Evolutionary conservation across 2,329 filamentous ascomycete genomes (phyloP).

Genomic region (Trichophyton rubrum): DNA sequence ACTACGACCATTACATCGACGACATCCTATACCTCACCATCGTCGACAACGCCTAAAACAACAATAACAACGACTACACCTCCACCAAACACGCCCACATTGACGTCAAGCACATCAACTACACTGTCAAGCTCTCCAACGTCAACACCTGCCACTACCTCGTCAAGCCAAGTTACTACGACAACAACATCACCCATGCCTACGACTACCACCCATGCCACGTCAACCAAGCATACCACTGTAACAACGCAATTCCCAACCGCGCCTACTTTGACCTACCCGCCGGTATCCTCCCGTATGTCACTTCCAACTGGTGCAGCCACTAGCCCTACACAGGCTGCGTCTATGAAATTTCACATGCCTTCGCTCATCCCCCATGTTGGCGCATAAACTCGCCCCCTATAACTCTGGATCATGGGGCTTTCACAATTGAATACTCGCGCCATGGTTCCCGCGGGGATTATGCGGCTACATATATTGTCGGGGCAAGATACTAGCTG

Average conservation of each 20-base stretch:
- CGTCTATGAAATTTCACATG: not conserved
- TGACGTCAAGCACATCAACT: not conserved
- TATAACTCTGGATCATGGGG: not conserved
- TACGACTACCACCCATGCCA: not conserved
- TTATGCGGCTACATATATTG: not conserved
- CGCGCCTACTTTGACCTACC: not conserved
- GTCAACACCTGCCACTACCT: not conserved
- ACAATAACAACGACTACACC: not conserved
- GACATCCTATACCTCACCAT: not conserved
- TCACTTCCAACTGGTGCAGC: not conserved
- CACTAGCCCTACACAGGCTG: not conserved
- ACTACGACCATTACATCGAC: conserved; percentile 4
- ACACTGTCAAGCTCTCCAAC: not conserved
- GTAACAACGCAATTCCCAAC: not conserved
- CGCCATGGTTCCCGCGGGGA: not conserved
- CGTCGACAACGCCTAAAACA: not conserved
- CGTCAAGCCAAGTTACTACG: not conserved
- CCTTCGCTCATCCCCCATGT: not conserved
- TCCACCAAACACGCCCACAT: not conserved
- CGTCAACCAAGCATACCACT: not conserved
- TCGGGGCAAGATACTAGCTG: not conserved
- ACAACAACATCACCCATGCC: not conserved
- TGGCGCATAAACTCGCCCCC: not conserved
- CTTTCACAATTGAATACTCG: too few species aligned
- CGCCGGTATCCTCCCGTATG: not conserved